A percentile compares a stretch with the other conserved stretches of the same genome.
phyloP scores from a whole-genome alignment of 2,329 filamentous ascomycete species.

The Cercospora janseana region DNA sequence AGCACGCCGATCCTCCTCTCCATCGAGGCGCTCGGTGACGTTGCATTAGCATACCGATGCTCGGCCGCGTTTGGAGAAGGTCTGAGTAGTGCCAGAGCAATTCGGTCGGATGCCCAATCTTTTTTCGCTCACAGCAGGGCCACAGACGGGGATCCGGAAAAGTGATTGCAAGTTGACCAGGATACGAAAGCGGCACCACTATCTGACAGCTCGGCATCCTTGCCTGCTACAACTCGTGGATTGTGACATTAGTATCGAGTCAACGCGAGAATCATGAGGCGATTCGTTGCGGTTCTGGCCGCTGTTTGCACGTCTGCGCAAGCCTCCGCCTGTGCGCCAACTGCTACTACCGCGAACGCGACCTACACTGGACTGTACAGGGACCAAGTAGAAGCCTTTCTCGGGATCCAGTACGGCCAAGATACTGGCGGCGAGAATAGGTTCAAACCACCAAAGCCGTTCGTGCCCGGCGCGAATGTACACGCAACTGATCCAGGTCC shows the following conservation, averaged over 20 bases:
- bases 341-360: slow-evolving; percentile 15
- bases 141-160: too few species aligned
- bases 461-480: slow-evolving; percentile 27
- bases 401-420: slow-evolving; percentile 37
- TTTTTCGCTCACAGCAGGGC: too few species aligned
- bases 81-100: too few species aligned
- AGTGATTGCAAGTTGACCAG: too few species aligned
- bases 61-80: too few species aligned
- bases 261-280: slow-evolving; percentile 12
- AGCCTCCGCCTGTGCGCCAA: slow-evolving; percentile 9
- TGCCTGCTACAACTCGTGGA: too few species aligned
- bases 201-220: too few species aligned
- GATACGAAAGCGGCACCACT: too few species aligned
- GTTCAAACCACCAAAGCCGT: slow-evolving; percentile 36
- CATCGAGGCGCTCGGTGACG: not conserved
- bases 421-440: slow-evolving; percentile 35
- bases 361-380: slow-evolving; percentile 31
- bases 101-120: too few species aligned
- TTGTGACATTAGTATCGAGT: too few species aligned
- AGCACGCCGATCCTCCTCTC: not conserved
- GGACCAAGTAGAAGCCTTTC: slow-evolving; percentile 36
- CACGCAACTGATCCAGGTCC: slow-evolving; percentile 34
- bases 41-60: slow-evolving; percentile 1
- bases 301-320: not conserved
- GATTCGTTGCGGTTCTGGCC: not conserved